phyloP scores from a whole-genome alignment of 106 monocot species.

The Triglochin maritima region DNA sequence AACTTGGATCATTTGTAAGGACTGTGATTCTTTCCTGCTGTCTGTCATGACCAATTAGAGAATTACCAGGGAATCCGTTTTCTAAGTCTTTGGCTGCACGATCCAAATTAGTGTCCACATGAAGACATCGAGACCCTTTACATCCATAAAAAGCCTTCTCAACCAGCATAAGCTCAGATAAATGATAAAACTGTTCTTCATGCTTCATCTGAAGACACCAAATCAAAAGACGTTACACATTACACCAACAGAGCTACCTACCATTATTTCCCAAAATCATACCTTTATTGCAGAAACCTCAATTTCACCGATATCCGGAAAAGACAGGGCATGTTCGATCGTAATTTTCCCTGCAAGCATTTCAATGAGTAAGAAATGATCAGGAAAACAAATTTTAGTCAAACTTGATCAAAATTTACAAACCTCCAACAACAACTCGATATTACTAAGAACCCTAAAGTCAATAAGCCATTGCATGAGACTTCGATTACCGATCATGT shows the following conservation, averaged over 20 bases:
- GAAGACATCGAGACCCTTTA: slow-evolving; percentile 32
- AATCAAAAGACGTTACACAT: neutral
- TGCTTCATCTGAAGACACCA: slow-evolving; percentile 19
- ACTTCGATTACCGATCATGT: too few relatives aligned
- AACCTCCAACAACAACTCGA: too few relatives aligned
- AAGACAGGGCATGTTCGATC: slow-evolving; percentile 26
- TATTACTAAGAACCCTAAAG: too few relatives aligned
- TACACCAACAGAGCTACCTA: too few relatives aligned
- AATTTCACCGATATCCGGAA: slow-evolving; percentile 28
- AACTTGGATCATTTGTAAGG: neutral
- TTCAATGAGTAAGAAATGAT: too few relatives aligned
- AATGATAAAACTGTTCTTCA: slow-evolving; percentile 25
- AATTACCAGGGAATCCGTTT: neutral
- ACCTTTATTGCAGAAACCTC: slow-evolving; percentile 34
- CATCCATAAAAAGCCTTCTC: slow-evolving; percentile 24
- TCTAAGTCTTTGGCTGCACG: neutral
- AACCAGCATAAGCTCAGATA: slow-evolving; percentile 37
- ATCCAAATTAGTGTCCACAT: slow-evolving; percentile 14
- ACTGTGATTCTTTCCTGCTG: neutral
- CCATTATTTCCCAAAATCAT: neutral
- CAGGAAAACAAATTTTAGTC: too few relatives aligned
- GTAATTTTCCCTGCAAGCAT: slow-evolving; percentile 21
- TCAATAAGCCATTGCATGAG: too few relatives aligned
- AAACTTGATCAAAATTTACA: too few relatives aligned
- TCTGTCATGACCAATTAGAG: neutral